Evolutionary conservation across 2,329 filamentous ascomycete genomes (phyloP), one percentile per base, ranked within the genome.

Genomic region (Nigrospora sphaerica): DNA sequence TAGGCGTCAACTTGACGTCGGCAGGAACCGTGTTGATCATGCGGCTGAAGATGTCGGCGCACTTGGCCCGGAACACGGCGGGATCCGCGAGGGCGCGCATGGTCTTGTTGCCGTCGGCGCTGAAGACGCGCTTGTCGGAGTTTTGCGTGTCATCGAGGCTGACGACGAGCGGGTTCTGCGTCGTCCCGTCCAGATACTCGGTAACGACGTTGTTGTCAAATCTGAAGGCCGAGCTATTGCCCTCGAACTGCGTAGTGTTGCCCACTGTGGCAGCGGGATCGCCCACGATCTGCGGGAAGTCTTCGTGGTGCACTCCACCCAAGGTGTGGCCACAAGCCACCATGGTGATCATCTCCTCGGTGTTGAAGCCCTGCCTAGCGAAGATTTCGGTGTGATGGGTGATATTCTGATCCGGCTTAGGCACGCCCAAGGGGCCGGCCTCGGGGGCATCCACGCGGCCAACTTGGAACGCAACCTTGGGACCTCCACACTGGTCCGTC

Each of bases 121-220:
- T 55, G 49, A 71, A 77, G 18, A 75, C 65, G 4, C 62, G 61
- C 45, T 57, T 59, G 49, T 77, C 73, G 0, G 72, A 73, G 49
- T 58, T 62, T 6, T 59, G 54, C 1, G 64, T 66, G 4, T 60
- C 55, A 46, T 72, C 68, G 34, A 62, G 56, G 2, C 61, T 62
- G 38, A 68, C 61, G 1, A 70, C 63, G 18, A 77, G 57, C 2
- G 71, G 67, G 53, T 75, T 67, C 31, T 61, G 63, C 17, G 68
- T 67, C 0, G 61, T 65, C 5, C 65, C 66, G 16, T 60, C 59
- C 10, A 75, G 42, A 41, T 70, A 75, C 46, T 74, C 69, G 0
- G 62, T 63, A 4, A 67, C 70, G 39, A 75, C 60, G 1, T 55
- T 62, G 34, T 69, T 70, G 45, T 76, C 71, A 40, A 75, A 74